Conservation (phyloP, 163 green algal species). For the Coccomyxa subellipsoidea region DNA sequence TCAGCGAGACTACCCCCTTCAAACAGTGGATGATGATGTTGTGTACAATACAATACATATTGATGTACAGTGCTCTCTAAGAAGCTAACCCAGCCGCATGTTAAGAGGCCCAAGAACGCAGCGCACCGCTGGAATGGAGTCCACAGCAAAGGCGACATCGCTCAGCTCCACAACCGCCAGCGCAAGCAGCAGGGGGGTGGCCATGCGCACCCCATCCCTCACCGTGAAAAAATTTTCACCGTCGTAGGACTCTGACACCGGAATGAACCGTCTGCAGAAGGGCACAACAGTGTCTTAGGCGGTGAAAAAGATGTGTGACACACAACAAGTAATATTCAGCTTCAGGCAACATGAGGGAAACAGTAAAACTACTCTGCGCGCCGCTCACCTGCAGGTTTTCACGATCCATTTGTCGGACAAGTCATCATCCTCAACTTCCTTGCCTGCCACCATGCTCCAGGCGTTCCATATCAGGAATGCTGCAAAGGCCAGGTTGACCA, state of each 20-base stretch:
- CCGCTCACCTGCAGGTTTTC: constrained; percentile 57
- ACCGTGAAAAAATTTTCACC: constrained; percentile 88
- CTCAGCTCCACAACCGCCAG: constrained; percentile 90
- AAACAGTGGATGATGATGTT: no score
- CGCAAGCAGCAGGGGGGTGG: constrained; percentile 89
- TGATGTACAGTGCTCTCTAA: no score
- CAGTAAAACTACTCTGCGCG: no score
- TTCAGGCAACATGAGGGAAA: no score
- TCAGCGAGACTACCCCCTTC: no score
- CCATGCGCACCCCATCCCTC: constrained; percentile 47
- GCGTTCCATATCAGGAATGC: constrained; percentile 83
- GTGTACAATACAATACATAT: no score
- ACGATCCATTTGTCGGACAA: constrained; percentile 83
- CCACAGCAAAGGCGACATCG: constrained; percentile 93
- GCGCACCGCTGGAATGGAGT: constrained; percentile 82
- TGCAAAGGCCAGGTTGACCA: constrained; percentile 89
- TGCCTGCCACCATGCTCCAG: constrained; percentile 65
- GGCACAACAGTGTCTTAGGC: background rate
- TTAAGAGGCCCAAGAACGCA: no score
- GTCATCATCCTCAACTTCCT: constrained; percentile 75
- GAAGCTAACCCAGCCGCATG: no score
- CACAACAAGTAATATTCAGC: no score
- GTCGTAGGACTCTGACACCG: constrained; percentile 78
- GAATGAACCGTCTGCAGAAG: constrained; percentile 60
- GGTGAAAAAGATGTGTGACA: no score